A percentile compares a stretch with the other conserved stretches of the same genome.
Conservation (phyloP, 108 stramenopile genomes). For the Poteriospumella lacustris region DNA sequence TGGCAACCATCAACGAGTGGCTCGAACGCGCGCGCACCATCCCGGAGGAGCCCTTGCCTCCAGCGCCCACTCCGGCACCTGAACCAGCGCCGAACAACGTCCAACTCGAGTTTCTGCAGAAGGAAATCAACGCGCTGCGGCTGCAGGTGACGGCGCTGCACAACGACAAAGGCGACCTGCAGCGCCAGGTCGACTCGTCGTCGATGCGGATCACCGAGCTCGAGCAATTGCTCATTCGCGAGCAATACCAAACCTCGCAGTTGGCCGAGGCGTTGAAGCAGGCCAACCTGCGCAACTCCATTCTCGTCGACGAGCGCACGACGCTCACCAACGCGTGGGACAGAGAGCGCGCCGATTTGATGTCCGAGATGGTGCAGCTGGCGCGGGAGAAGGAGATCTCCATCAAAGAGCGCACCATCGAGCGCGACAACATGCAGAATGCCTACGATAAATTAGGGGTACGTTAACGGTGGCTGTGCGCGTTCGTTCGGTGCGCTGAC, state of each 20-base stretch:
- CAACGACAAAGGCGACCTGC: background rate
- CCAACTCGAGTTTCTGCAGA: background rate
- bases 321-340: background rate
- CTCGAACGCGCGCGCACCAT: too few relatives aligned
- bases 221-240: background rate
- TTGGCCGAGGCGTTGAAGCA: background rate
- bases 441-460: background rate
- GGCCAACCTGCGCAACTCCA: background rate
- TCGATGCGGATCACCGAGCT: constrained; percentile 2
- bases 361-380: background rate
- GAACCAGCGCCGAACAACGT: background rate
- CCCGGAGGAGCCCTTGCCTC: background rate
- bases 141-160: background rate
- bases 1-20: background rate
- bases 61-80: background rate
- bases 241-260: background rate
- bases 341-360: background rate
- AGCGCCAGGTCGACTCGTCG: constrained; percentile 15
- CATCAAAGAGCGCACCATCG: background rate
- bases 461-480: too few relatives aligned
- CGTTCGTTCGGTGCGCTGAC: too few relatives aligned
- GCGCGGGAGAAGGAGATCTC: background rate
- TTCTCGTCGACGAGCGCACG: background rate
- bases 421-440: background rate
- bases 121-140: background rate